A percentile compares a stretch with the other conserved stretches of the same genome.
Evolutionary conservation across 192 early-diverging fungal genomes (phyloP).

Genomic region (Linnemannia exigua): DNA sequence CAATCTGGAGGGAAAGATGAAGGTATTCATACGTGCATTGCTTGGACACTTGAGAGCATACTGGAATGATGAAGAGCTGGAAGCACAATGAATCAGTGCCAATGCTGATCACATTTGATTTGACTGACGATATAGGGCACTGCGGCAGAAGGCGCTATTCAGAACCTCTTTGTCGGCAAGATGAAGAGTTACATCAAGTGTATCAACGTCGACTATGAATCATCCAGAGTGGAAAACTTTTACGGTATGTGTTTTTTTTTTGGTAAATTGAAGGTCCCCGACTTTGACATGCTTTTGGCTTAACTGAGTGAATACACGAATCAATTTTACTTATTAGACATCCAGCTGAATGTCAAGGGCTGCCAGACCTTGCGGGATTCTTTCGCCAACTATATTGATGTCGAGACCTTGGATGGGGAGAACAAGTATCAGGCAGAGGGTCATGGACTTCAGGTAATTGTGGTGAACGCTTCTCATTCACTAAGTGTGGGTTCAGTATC

Average conservation of each 20-base stretch:
- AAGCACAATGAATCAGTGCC: neutral
- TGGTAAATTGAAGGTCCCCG: neutral
- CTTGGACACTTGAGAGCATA: neutral
- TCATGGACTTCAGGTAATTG: conserved; percentile 80
- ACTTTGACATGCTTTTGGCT: neutral
- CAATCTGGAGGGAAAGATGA: conserved; percentile 98
- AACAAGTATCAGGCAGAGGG: conserved; percentile 98
- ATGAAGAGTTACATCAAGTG: conserved; percentile 99
- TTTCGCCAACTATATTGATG: conserved; percentile 90
- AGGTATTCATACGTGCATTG: conserved; percentile 62
- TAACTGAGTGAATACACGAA: neutral
- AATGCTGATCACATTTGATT: neutral
- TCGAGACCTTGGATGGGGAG: conserved; percentile 95
- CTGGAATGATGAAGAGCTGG: neutral
- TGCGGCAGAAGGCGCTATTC: conserved; percentile 91
- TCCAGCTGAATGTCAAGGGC: conserved; percentile 98
- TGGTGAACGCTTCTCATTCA: neutral
- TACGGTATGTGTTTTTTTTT: conserved; percentile 71
- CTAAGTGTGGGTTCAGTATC: neutral
- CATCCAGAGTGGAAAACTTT: conserved; percentile 93
- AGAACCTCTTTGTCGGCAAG: conserved; percentile 94
- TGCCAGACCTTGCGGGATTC: conserved; percentile 88
- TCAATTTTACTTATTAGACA: conserved; percentile 70
- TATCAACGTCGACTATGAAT: conserved; percentile 95
- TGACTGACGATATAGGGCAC: conserved; percentile 69